Conservation (phyloP, 2,329 filamentous ascomycete species). For the Diaporthe vaccinii region DNA sequence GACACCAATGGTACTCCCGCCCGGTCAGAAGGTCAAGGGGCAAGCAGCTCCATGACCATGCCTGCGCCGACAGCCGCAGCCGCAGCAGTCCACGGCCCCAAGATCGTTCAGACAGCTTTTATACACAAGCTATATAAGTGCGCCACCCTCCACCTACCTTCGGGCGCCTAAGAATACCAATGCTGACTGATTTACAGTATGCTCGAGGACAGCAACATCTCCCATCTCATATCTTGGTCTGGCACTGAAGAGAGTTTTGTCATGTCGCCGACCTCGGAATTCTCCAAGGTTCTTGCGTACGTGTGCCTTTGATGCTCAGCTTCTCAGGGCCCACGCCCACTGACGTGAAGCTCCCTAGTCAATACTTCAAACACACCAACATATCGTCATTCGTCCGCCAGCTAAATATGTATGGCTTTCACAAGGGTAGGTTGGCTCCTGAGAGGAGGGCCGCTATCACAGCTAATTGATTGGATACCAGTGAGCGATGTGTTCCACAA, state of each 20-base stretch:
- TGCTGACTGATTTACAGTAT: constrained; percentile 73
- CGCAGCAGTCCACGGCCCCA: constrained; percentile 89
- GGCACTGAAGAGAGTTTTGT: constrained; percentile 95
- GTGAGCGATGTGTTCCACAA: constrained; percentile 99
- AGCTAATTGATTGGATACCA: constrained; percentile 56
- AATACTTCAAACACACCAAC: constrained; percentile 99
- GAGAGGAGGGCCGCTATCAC: constrained; percentile 35
- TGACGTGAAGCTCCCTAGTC: constrained; percentile 64
- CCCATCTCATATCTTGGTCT: constrained; percentile 97
- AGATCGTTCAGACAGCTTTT: constrained; percentile 98
- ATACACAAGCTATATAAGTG: constrained; percentile 99
- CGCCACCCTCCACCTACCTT: constrained; percentile 47
- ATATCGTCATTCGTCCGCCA: constrained; percentile 98
- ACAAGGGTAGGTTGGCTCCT: constrained; percentile 79
- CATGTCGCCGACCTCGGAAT: constrained; percentile 97
- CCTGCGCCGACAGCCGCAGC: constrained; percentile 71
- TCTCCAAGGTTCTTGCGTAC: constrained; percentile 97
- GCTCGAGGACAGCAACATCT: constrained; percentile 93
- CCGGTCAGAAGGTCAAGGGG: constrained; percentile 53
- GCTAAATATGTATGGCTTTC: constrained; percentile 99
- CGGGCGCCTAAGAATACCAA: neutral
- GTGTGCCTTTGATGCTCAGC: constrained; percentile 54
- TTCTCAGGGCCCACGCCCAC: constrained; percentile 42
- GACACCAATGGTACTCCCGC: constrained; percentile 53
- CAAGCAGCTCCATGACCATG: constrained; percentile 58